Base-by-base conservation (phyloP, 2,329 filamentous ascomycete species). In the Fusarium tanahbumbuense region DNA sequence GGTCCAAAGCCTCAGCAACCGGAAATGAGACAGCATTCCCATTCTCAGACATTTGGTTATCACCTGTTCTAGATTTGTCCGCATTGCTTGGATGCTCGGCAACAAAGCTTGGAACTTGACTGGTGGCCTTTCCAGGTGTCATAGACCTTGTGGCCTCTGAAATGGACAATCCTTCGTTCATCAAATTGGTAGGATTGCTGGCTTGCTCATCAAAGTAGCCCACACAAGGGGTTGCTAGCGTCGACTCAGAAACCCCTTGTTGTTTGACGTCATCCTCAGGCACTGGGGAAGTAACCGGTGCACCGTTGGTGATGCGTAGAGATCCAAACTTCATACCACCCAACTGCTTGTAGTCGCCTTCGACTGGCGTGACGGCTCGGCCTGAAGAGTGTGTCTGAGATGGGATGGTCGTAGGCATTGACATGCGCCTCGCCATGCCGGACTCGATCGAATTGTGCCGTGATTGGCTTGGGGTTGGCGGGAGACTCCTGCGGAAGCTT, bases 321-420 rank as follows among this genome's bases (percentile, higher is more conserved):
- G 87, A 87, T 4, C 89, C 89, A 56, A 89, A 84, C 74, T 88
- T 89, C 74, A 89, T 90, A 13, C 83, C 86, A 5, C 89, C 89
- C 32, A 88, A 84, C 47, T 89, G 87, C 63, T 83, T 82, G 71
- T 90, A 90, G n/a, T 87, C 84, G 28, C 81, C 76, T 25, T 89
- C 88, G 42, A 80, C 84, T 0, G 88, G 80, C 11, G 80, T 81
- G 16, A 75, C 71, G 10, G 75, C 76, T 37, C 78, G 73, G 23
- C 77, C 75, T 32, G 62, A 53, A 27, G 62, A 56, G 18, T 74
- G 58, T 47, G 55, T 60, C 48, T 34, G 64, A 25, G 44, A 59
- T 52, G 54, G 72, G 59, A 62, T 65, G 46, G 48, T 61, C 9
- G 64, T 61, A 42, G 79, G 79, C 73, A 83, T 77, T 2, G 81